These are phyloP conservation scores for Colletotrichum sp. DNA, from an alignment of 2,329 filamentous ascomycete genomes.

Conservation along the genomic window DNA sequence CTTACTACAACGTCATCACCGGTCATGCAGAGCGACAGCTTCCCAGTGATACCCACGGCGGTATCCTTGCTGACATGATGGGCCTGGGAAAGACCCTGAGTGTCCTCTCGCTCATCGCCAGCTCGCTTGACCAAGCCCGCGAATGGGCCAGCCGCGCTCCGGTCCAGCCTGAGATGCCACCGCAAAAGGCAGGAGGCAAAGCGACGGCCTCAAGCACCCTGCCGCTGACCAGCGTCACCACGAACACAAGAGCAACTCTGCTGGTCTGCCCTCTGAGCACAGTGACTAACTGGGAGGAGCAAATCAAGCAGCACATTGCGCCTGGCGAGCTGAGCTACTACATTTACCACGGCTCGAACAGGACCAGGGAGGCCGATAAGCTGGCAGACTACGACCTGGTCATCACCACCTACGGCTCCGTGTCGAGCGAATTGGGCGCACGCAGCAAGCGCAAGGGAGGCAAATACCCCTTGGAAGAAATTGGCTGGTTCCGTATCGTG, in stretches of 20 bases:
- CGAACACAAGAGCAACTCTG: conserved; percentile 80
- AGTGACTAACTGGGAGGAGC: conserved; percentile 92
- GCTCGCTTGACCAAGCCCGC: conserved; percentile 65
- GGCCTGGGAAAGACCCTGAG: conserved; percentile 87
- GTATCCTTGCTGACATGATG: conserved; percentile 87
- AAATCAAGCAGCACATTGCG: conserved; percentile 82
- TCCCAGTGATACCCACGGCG: conserved; percentile 72
- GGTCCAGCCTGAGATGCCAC: conserved; percentile 47
- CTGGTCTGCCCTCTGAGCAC: conserved; percentile 90
- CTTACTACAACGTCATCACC: conserved; percentile 87
- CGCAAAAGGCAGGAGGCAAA: conserved; percentile 42
- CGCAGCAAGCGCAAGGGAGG: conserved; percentile 66
- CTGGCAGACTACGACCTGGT: conserved; percentile 82
- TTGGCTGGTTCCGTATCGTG: conserved; percentile 93
- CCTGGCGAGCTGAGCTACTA: conserved; percentile 71
- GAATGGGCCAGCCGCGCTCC: conserved; percentile 65
- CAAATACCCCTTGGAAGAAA: conserved; percentile 70
- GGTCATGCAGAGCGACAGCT: conserved; percentile 64
- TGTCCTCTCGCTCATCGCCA: conserved; percentile 78
- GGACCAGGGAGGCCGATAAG: conserved; percentile 70
- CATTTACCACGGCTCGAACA: conserved; percentile 84
- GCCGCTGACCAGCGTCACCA: conserved; percentile 56
- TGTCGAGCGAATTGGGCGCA: conserved; percentile 77
- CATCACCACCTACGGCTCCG: conserved; percentile 90
- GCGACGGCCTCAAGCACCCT: conserved; percentile 43